Percentiles rank a stretch among this genome's conserved stretches.
Conservation (phyloP, 1,284 basidiomycete species). For the Cryptococcus sp. region DNA sequence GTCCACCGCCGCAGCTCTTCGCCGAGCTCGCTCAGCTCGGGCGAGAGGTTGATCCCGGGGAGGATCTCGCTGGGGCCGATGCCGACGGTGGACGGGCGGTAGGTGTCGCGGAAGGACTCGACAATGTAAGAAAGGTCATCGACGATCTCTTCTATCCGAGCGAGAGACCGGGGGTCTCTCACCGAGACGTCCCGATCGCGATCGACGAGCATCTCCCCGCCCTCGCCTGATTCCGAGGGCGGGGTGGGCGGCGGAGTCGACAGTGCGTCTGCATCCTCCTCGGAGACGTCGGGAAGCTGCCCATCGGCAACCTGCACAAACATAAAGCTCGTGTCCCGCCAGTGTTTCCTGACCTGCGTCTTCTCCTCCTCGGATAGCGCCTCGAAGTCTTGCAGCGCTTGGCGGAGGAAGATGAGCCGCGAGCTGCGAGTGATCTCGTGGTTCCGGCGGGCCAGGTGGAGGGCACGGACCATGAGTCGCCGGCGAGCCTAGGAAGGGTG, state of each 20-base stretch:
- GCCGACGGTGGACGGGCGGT: background rate
- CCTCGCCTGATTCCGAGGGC: too few relatives aligned
- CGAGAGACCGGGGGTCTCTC: background rate
- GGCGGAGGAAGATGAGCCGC: slow-evolving; percentile 13
- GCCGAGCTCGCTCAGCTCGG: background rate
- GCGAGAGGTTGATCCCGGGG: background rate
- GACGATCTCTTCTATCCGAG: background rate
- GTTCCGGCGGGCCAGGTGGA: slow-evolving; percentile 29
- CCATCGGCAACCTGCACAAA: slow-evolving; percentile 7
- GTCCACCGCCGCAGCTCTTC: background rate
- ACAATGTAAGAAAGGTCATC: background rate
- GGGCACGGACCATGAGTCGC: slow-evolving; percentile 19
- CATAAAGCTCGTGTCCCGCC: slow-evolving; percentile 16
- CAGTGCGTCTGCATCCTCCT: background rate
- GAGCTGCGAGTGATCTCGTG: slow-evolving; percentile 34
- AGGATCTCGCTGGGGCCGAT: background rate
- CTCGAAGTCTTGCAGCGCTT: slow-evolving; percentile 13
- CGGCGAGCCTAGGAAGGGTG: slow-evolving; percentile 17
- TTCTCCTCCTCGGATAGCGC: slow-evolving; percentile 15
- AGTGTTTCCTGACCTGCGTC: slow-evolving; percentile 14
- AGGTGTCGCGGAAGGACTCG: background rate
- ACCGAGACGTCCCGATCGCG: background rate
- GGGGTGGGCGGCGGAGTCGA: background rate
- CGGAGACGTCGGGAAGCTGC: too few relatives aligned
- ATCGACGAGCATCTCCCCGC: too few relatives aligned